These are phyloP conservation scores for Mychonastes homosphaera DNA, from an alignment of 139 green algal genomes.

Conservation along the genomic window DNA sequence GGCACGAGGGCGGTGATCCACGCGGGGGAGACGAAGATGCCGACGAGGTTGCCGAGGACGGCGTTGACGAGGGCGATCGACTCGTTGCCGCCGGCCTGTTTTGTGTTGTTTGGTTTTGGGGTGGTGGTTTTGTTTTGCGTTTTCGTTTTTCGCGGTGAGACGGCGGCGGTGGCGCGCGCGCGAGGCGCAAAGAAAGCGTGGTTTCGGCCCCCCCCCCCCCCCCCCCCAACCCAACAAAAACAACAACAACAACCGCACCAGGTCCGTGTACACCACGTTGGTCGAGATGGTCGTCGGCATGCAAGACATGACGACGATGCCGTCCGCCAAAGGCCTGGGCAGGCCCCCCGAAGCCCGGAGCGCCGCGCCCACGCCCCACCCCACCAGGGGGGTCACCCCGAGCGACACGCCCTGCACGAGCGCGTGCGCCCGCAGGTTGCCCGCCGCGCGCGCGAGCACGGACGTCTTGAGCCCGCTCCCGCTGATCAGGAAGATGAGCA, in stretches of 20 bases:
- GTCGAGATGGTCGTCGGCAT: conserved; percentile 41
- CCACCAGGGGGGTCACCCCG: conserved; percentile 21
- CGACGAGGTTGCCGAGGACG: conserved; percentile 35
- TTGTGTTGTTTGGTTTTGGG: too few relatives aligned
- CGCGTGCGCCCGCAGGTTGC: conserved; percentile 21
- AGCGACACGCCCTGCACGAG: conserved; percentile 29
- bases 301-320: conserved; percentile 25
- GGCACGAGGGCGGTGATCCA: conserved; percentile 11
- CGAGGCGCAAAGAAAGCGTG: too few relatives aligned
- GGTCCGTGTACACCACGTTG: conserved; percentile 31
- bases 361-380: conserved; percentile 17
- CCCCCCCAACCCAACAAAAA: neutral
- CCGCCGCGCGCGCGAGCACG: conserved; percentile 17
- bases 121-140: too few relatives aligned
- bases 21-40: conserved; percentile 32
- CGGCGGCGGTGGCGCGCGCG: too few relatives aligned
- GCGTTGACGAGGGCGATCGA: conserved; percentile 31
- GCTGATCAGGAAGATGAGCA: conserved; percentile 38
- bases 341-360: conserved; percentile 8
- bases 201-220: too few relatives aligned
- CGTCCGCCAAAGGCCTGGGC: conserved; percentile 19
- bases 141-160: too few relatives aligned
- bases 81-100: conserved; percentile 27
- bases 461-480: conserved; percentile 28
- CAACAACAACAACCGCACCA: neutral